These are phyloP conservation scores for Syzygium malaccense DNA, from an alignment of 441 rosid species.

Conservation along the genomic window DNA sequence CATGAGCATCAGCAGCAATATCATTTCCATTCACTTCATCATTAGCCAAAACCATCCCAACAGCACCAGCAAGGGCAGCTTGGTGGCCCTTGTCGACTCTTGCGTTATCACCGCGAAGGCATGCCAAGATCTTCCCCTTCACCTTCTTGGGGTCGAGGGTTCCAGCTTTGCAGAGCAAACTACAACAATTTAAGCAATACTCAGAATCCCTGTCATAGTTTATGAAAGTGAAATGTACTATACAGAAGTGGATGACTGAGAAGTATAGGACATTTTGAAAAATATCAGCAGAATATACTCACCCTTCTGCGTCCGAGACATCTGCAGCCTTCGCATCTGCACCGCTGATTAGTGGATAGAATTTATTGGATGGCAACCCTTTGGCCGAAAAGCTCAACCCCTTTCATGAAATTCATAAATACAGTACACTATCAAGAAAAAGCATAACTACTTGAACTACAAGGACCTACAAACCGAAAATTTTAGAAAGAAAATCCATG, in stretches of 20 bases:
- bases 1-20: slow-evolving; percentile 33
- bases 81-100: slow-evolving; percentile 31
- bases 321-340: slow-evolving; percentile 18
- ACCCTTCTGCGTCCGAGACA: slow-evolving; percentile 19
- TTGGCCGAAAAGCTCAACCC: slow-evolving; percentile 40
- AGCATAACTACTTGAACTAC: background rate
- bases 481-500: background rate
- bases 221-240: background rate
- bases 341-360: slow-evolving; percentile 35
- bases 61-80: slow-evolving; percentile 41
- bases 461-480: background rate
- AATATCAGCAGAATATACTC: slow-evolving; percentile 10
- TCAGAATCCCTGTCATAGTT: background rate
- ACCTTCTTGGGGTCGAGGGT: slow-evolving; percentile 45
- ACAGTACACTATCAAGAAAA: background rate
- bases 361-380: slow-evolving; percentile 17
- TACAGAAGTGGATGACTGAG: background rate
- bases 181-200: background rate
- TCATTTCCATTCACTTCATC: slow-evolving; percentile 23
- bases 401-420: slow-evolving; percentile 13
- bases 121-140: slow-evolving; percentile 53
- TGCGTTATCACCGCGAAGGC: slow-evolving; percentile 28
- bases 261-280: background rate
- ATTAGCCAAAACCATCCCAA: slow-evolving; percentile 59
- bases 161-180: slow-evolving; percentile 24